Conservation (phyloP, 805 yeast species). For the Saccharomycopsis selenospora region DNA sequence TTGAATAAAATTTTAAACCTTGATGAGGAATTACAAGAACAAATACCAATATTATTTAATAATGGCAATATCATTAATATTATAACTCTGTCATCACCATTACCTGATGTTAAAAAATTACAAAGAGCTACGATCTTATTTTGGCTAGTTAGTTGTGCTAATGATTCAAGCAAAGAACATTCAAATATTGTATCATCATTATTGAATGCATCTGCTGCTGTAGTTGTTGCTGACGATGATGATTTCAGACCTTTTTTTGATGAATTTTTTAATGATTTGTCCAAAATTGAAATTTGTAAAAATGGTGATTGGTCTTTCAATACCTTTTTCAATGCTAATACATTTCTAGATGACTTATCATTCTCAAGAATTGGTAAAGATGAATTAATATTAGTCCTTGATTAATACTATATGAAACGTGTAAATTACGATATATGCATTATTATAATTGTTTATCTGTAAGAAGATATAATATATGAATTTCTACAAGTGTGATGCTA, state of each 20-base stretch:
- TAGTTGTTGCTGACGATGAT: too few species aligned
- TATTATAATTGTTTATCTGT: too few species aligned
- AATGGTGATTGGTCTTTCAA: not conserved
- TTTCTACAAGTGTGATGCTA: too few species aligned
- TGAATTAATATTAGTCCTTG: not conserved
- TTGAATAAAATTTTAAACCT: slow-evolving; percentile 51
- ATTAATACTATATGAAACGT: too few species aligned
- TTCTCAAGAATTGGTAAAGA: slow-evolving; percentile 2
- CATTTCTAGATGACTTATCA: not conserved
- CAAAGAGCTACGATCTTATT: not conserved
- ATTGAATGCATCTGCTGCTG: too few species aligned
- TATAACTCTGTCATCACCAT: not conserved
- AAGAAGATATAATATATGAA: too few species aligned
- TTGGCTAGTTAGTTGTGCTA: not conserved
- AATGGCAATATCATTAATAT: not conserved
- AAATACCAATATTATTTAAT: not conserved
- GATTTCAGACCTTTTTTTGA: too few species aligned
- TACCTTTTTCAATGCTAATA: not conserved
- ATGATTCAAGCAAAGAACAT: not conserved
- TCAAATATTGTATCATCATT: too few species aligned
- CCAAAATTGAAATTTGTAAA: not conserved
- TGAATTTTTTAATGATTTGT: not conserved
- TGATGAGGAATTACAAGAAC: slow-evolving; percentile 40
- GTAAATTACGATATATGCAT: too few species aligned
- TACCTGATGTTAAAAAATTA: not conserved